Evolutionary conservation across 352 stramenopile species (phyloP), one percentile per base, ranked within the genome.

Genomic region (Pythium aquatile): DNA sequence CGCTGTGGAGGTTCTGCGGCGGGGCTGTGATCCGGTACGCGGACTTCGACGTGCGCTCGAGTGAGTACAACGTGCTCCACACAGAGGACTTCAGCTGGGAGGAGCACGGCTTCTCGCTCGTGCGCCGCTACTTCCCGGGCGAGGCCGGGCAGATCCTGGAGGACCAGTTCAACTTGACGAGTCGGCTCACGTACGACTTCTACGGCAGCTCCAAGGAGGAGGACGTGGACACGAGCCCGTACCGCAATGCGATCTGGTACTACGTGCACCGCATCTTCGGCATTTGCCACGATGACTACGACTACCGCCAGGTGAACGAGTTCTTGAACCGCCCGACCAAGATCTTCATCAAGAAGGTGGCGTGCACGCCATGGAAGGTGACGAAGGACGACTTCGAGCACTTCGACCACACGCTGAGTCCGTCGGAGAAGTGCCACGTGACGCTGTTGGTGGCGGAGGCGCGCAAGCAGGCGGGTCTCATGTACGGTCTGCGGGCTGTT

Each of bases 31-130:
- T 92, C 46, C 82, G 85, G 20, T 93, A 96, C 55, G 73, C 78
- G 1, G 87, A 96, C 72, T 96, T 96, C 72, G 85, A 96, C 68
- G 84, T 95, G n/a, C 76, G 77, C 26, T 93, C 85, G 1, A 62
- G 77, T 46, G 79, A 89, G 39, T 94, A 96, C 58, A 79, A 83
- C 42, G 83, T 96, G 62, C 70, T 96, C 30, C 85, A 96, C 61
- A 94, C 87, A 17, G 85, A 96, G 55, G 87, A 96, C 61, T 96
- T 96, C 65, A 91, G 82, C 66, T 96, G 87, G 87, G 87, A 92
- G 56, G 85, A 96, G 66, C 87, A 96, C 61, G 91, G 85, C 58
- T 94, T 94, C 68, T 91, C 87, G 29, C 80, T 94, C 33, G 81
- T 96, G 33, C 85, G 83, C 53, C 78, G 85, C 6, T 96, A 95